Evolutionary conservation across 2,329 filamentous ascomycete species (phyloP), one percentile per base, ranked within the genome.

Genomic region (Apiospora pterosperma): DNA sequence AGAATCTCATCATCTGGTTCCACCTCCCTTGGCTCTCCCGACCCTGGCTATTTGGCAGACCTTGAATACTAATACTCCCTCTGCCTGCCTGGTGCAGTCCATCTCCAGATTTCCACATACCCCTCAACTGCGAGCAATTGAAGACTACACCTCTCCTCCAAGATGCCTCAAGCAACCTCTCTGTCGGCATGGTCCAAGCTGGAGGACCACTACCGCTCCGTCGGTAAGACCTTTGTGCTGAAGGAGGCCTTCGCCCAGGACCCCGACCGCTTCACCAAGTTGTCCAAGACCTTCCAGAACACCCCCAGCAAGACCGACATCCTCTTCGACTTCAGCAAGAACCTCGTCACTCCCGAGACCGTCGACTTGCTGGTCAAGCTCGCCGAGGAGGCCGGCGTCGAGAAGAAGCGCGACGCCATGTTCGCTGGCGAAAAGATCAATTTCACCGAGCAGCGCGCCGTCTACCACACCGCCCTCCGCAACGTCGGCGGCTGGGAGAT

Each of bases 281-380:
- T 97, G 84, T 92, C 89, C 77, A 92, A 90, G 78, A 92, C 87
- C 75, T 97, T 98, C 80, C 84, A 89, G 36, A 94, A 92, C 80
- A 79, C 86, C 62, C 90, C 91, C 71, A 92, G 96, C 75, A 86
- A 85, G 74, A 90, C 88, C 71, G 93, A 97, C 70, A 96, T 96
- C 74, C 88, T 99, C 69, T 99, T 98, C 80, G 96, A 99, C 81
- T 99, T 97, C 83, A 96, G 91, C 84, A 99, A 99, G 89, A 99
- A 99, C 88, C 94, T 99, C 80, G 79, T 98, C 74, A 96, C 91
- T 67, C 92, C 97, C 72, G 94, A 98, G 81, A 98, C 95, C 5
- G 84, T 98, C 62, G 85, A 90, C 69, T 86, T 97, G 61, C 87
- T 99, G 63, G 85, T 96, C 73, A 90, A 97, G 83, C 89, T 99